Evolutionary conservation across 768 basidiomycete species (phyloP), one percentile per base, ranked within the genome.

Genomic region (Mycena capillaripes): DNA sequence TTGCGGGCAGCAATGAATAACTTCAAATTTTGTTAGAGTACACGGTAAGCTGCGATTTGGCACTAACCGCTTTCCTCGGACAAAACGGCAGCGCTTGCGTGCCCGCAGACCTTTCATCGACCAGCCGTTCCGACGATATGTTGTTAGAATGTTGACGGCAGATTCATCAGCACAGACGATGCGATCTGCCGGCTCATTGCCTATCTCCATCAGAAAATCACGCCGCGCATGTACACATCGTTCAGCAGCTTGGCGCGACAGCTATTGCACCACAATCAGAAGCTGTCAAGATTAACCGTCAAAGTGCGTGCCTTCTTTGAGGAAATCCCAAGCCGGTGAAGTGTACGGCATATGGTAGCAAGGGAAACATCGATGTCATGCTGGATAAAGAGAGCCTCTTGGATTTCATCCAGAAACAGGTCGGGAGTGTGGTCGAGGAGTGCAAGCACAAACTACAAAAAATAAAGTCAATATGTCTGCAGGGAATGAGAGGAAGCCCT

Each of bases 1-100:
- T 38, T 2, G 73, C 76, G 0, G 73, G 76, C 17, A 77, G 64
- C 23, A 77, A 10, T 12, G 74, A 75, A 50, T 66, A 76, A 5
- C 29, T 30, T 53, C 27, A 29, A 48, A 48, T n/a, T n/a, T 48
- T 48, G 46, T 48, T n/a, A 48, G n/a, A 48, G 21, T 48, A 48
- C n/a, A 23, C 46, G 21, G 21, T 48, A n/a, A 48, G 23, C 46
- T 4, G 46, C 23, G 23, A 48, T n/a, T 48, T 4, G 46, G 46
- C 23, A 11, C 46, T 48, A 48, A 74, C 72, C 57, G 48, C 16
- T 21, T 50, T 17, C 69, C 70, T 36, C 67, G 66, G 12, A 61
- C 52, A 48, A 69, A 69, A 40, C 53, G 40, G 27, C 61, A 61
- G 11, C 57, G 57, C 42, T 63, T 59, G 7, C 29, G n/a, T 21